Evolutionary conservation across 1,284 basidiomycete genomes (phyloP).

Genomic region (Malassezia japonica): DNA sequence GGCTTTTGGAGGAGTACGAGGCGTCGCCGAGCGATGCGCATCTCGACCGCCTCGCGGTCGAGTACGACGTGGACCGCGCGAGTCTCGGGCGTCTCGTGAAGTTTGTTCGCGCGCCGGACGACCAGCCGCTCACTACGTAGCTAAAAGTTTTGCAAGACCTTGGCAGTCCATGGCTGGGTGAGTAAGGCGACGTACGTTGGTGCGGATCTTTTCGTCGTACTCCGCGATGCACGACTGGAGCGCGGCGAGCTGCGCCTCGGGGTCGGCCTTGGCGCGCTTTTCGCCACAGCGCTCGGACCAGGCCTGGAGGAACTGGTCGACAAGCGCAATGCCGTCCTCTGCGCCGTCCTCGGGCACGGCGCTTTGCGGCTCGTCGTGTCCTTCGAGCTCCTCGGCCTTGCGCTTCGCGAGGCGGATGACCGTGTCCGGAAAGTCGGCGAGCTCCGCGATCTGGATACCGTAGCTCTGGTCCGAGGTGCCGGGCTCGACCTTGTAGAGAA

Average conservation of each 20-base stretch:
- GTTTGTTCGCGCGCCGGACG: background rate
- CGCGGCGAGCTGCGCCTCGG: constrained; percentile 2
- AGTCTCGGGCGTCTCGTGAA: constrained; percentile 1
- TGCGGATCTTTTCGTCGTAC: constrained; percentile 6
- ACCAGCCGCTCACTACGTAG: constrained; percentile 2
- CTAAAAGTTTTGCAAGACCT: constrained; percentile 9
- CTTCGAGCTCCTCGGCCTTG: constrained; percentile 92
- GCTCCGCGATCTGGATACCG: constrained; percentile 92
- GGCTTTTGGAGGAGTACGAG: constrained; percentile 8
- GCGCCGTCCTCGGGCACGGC: background rate
- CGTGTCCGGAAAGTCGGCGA: constrained; percentile 89
- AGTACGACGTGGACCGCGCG: constrained; percentile 8
- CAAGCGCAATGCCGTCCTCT: constrained; percentile 7
- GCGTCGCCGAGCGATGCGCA: background rate
- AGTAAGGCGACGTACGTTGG: constrained; percentile 8
- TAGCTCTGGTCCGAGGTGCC: constrained; percentile 76
- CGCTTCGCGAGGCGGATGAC: constrained; percentile 87
- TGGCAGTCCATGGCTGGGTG: constrained; percentile 14
- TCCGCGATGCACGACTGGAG: constrained; percentile 11
- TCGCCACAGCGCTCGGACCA: constrained; percentile 5
- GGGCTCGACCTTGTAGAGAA: constrained; percentile 81
- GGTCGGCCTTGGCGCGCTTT: background rate
- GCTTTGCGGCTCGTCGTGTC: constrained; percentile 45
- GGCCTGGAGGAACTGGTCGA: constrained; percentile 10
- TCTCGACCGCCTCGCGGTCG: constrained; percentile 12